These are phyloP conservation scores for Neonectria coccinea DNA, from an alignment of 2,329 filamentous ascomycete genomes.

Conservation along the genomic window DNA sequence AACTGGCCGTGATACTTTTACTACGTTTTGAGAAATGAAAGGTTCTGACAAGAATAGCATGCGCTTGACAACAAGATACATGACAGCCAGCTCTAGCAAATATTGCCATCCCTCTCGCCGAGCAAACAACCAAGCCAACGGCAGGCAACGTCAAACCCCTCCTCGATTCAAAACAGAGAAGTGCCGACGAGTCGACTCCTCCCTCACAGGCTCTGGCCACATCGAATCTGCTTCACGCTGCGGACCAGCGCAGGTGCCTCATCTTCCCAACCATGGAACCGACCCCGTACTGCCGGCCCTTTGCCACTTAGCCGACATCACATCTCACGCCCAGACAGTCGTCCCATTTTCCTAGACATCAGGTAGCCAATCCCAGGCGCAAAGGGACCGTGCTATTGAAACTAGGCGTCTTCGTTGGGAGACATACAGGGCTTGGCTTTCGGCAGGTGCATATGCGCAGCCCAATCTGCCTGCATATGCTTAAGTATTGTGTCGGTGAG, in stretches of 20 bases:
- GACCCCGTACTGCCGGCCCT: not conserved
- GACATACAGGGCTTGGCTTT: not conserved
- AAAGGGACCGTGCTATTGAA: not conserved
- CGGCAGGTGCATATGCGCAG: not conserved
- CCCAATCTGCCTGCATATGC: not conserved
- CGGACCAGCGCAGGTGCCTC: not conserved
- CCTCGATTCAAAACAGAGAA: not conserved
- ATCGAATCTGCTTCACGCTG: not conserved
- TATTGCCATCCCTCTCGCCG: not conserved
- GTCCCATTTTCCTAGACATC: not conserved
- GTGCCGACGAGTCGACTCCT: not conserved
- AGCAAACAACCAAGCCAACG: not conserved
- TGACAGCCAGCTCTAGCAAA: not conserved
- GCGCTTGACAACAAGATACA: not conserved
- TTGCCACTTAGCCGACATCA: not conserved
- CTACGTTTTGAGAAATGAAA: not conserved
- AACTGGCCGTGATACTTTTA: not conserved
- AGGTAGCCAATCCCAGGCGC: not conserved
- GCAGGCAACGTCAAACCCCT: not conserved
- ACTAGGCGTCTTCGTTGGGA: not conserved
- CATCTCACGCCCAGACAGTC: no score
- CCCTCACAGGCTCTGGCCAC: not conserved
- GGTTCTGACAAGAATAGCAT: not conserved
- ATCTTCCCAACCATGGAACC: not conserved
- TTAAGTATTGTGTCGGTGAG: not conserved